Evolutionary conservation across 2,329 filamentous ascomycete species (phyloP), one percentile per base, ranked within the genome.

Genomic region (Lasiodiplodia sp.): DNA sequence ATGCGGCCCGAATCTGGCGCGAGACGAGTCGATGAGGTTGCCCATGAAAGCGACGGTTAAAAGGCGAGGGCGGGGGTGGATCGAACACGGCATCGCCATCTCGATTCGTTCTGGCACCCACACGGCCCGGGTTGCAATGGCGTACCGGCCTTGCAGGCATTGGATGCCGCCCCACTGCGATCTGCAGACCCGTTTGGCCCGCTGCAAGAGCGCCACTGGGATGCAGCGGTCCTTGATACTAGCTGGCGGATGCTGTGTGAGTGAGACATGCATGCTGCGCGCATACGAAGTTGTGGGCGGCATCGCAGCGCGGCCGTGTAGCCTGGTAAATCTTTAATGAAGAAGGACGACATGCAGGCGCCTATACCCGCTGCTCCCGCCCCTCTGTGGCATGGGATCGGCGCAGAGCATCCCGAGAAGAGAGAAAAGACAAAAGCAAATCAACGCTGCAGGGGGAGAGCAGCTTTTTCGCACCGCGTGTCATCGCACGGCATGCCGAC

Each of bases 221-320:
- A 52, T 52, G 44, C 28, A 64, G 47, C n/a, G 23, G 47, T 64
- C 21, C 21, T 52, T 23, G 38, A 47, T 21, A 40, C 31, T 57
- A 28, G 60, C 44, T 52, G 44, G 58, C 44, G 58, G 58, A 34
- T 63, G 60, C 47, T 52, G 60, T 52, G 60, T 49, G 25, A 64
- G 60, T 64, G 47, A 64, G 60, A 64, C 60, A 64, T 64, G 44
- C 60, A 64, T 64, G 60, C 28, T 12, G 47, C 47, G 31, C 60
- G 60, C 60, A 53, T 38, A 52, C 28, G 25, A 38, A 47, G 10
- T 21, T 37, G 31, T 63, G 40, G 44, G 58, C 44, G 47, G 58
- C 58, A 64, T 51, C 60, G 47, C 44, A 52, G 60, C 44, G 40
- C 23, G 5, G 58, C 34, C 23, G 58, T 63, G 60, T 64, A 64